These are phyloP conservation scores for Pistacia vera DNA, from an alignment of 345 rosid species.

Conservation along the genomic window DNA sequence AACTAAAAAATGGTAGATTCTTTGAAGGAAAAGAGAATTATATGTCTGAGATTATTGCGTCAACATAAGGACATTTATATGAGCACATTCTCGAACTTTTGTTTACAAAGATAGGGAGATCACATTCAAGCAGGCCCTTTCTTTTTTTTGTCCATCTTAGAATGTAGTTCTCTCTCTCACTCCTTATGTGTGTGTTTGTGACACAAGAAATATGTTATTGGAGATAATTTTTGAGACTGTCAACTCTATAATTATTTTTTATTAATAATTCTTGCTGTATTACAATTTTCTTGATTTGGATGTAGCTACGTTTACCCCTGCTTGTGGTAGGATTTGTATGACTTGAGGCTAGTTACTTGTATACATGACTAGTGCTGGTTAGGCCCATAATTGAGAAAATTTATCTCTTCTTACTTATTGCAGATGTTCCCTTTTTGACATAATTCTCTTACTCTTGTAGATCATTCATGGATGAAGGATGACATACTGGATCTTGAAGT, in stretches of 20 bases:
- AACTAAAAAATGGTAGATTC: neutral
- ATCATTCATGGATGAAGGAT: constrained; percentile 55
- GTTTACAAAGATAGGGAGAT: neutral
- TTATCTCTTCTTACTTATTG: neutral
- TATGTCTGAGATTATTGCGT: neutral
- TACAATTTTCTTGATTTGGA: neutral
- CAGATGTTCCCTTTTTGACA: too few relatives aligned
- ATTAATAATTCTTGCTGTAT: neutral
- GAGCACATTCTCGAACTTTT: neutral
- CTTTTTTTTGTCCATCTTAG: neutral
- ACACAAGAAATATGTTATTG: too few relatives aligned
- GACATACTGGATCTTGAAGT: constrained; percentile 23
- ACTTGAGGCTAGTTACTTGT: neutral
- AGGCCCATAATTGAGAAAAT: neutral
- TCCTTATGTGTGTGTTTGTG: too few relatives aligned
- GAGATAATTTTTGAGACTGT: too few relatives aligned
- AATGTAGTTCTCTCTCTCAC: too few relatives aligned
- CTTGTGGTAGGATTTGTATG: neutral
- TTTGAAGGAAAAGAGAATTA: neutral
- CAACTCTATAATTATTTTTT: neutral
- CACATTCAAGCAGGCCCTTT: neutral
- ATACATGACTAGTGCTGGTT: neutral
- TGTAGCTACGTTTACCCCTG: neutral
- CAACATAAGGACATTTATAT: neutral
- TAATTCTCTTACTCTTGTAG: constrained; percentile 28